Percentiles rank a stretch among this genome's conserved stretches.
These are phyloP conservation scores for Skeletonema grethae DNA, from an alignment of 108 stramenopile genomes.

Conservation along the genomic window DNA sequence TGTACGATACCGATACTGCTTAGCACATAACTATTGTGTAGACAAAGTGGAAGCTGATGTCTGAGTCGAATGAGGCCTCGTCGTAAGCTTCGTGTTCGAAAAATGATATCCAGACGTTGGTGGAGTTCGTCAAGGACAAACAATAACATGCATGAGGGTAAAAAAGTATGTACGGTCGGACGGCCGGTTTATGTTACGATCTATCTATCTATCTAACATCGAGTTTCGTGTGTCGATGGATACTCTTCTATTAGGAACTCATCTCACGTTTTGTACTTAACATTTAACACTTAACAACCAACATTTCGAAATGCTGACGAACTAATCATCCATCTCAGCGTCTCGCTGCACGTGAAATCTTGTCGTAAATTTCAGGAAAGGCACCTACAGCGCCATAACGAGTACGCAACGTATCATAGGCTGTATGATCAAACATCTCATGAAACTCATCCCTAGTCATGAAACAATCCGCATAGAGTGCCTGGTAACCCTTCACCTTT, in stretches of 20 bases:
- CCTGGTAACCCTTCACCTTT: slow-evolving; percentile 53
- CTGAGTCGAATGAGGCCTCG: too few relatives aligned
- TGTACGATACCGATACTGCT: too few relatives aligned
- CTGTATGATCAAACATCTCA: slow-evolving; percentile 60
- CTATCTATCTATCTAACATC: too few relatives aligned
- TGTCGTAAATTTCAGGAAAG: slow-evolving; percentile 67
- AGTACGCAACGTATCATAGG: slow-evolving; percentile 39
- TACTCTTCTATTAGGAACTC: too few relatives aligned
- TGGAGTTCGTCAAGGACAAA: neutral
- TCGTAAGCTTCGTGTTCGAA: too few relatives aligned
- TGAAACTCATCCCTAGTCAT: slow-evolving; percentile 53
- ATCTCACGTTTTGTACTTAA: neutral
- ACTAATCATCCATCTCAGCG: neutral
- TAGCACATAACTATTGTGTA: too few relatives aligned
- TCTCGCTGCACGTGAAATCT: slow-evolving; percentile 31
- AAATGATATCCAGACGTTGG: too few relatives aligned
- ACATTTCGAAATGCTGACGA: too few relatives aligned
- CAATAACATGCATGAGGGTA: neutral
- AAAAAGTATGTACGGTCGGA: too few relatives aligned
- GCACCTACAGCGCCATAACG: slow-evolving; percentile 53
- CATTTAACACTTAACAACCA: neutral
- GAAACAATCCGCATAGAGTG: slow-evolving; percentile 59
- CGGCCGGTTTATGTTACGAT: too few relatives aligned
- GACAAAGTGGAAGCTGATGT: too few relatives aligned
- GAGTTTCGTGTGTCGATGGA: too few relatives aligned